phyloP scores from a whole-genome alignment of 176 grass and related monocot species.

The Oryza punctata region DNA sequence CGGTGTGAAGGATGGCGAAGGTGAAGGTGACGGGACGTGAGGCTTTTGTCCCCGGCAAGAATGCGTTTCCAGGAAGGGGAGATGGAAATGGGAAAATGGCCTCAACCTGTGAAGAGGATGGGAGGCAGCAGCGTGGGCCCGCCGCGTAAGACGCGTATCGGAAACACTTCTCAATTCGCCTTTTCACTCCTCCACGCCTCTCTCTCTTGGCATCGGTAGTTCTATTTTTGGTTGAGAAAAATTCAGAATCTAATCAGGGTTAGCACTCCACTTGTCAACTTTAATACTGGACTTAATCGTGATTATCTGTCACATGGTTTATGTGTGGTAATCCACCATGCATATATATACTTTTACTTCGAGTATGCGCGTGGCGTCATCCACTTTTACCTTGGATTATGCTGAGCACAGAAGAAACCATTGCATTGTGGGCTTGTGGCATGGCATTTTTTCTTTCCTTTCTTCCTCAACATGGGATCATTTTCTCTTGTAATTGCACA shows the following conservation, averaged over 20 bases:
- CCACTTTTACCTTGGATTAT: background rate
- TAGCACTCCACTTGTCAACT: background rate
- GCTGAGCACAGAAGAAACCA: background rate
- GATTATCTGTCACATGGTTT: background rate
- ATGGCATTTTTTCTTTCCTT: background rate
- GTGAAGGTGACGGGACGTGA: background rate
- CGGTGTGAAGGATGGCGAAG: conserved; percentile 11
- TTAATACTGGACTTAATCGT: background rate
- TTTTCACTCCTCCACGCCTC: background rate
- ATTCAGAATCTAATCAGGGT: background rate
- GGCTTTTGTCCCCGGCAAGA: conserved; percentile 32
- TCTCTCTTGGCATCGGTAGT: background rate
- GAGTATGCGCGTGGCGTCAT: background rate
- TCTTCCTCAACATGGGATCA: background rate
- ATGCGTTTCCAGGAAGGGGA: conserved; percentile 44
- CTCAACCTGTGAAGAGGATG: background rate
- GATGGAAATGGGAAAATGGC: background rate
- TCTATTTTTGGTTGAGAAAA: background rate
- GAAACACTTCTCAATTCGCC: conserved; percentile 2
- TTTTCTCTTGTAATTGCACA: background rate
- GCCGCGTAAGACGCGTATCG: conserved; percentile 12
- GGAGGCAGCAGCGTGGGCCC: conserved; percentile 37
- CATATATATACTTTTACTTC: background rate
- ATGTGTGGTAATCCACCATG: background rate
- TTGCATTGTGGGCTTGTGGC: background rate